Percentiles rank a stretch among this genome's conserved stretches.
phyloP scores from a whole-genome alignment of 2,329 filamentous ascomycete genomes.

The Apiospora hydei region DNA sequence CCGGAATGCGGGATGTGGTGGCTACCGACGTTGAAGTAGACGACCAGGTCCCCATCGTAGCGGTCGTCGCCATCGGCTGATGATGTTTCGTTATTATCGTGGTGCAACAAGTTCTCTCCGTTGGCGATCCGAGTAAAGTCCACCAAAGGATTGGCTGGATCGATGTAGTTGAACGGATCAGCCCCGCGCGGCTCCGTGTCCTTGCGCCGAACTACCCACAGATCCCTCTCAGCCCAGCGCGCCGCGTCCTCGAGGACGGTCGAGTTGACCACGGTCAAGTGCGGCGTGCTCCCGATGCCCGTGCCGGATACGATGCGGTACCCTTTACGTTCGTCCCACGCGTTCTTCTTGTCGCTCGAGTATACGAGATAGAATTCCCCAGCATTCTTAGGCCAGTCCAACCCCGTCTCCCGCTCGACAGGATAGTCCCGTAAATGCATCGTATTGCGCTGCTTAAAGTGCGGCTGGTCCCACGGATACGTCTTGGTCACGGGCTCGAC shows the following conservation, averaged over 20 bases:
- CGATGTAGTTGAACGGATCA: conserved; percentile 46
- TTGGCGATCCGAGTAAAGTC: conserved; percentile 49
- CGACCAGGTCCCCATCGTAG: conserved; percentile 37
- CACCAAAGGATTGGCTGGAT: conserved; percentile 46
- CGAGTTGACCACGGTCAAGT: conserved; percentile 29
- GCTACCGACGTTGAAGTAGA: conserved; percentile 54
- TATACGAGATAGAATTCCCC: conserved; percentile 47
- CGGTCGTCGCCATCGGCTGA: conserved; percentile 29
- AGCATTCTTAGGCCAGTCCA: conserved; percentile 47
- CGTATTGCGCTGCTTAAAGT: conserved; percentile 40
- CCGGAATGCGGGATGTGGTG: conserved; percentile 52
- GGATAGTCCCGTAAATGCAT: conserved; percentile 43
- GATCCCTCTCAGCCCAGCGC: conserved; percentile 25
- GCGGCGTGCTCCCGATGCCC: conserved; percentile 39
- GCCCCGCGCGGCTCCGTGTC: conserved; percentile 45
- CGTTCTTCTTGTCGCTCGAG: conserved; percentile 45
- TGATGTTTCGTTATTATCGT: conserved; percentile 31
- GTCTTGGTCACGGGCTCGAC: conserved; percentile 28
- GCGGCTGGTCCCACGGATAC: conserved; percentile 29
- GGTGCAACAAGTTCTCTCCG: conserved; percentile 39
- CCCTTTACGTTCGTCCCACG: conserved; percentile 48
- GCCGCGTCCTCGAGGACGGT: conserved; percentile 14
- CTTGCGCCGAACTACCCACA: conserved; percentile 26
- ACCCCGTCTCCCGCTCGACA: conserved; percentile 36
- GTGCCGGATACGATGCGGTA: conserved; percentile 48